Evolutionary conservation across 2,329 filamentous ascomycete species (phyloP).

Genomic region (Pseudogymnoascus sp.): DNA sequence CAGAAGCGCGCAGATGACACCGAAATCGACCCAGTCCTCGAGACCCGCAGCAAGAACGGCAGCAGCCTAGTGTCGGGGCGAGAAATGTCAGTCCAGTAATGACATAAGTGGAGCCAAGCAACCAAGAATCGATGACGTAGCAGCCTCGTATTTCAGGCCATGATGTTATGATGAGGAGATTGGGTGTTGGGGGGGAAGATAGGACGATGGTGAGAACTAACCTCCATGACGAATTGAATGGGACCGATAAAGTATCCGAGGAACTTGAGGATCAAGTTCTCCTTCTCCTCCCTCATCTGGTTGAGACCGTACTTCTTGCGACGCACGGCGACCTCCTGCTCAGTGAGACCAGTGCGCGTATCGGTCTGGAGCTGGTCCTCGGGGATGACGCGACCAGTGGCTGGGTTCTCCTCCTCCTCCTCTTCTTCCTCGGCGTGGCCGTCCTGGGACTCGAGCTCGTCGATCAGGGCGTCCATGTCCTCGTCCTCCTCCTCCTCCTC

Average conservation of each 20-base stretch:
- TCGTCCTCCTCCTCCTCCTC: slow-evolving; percentile 66
- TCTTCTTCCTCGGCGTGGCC: slow-evolving; percentile 59
- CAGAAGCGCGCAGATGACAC: slow-evolving; percentile 77
- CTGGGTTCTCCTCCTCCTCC: slow-evolving; percentile 46
- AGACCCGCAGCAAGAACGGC: slow-evolving; percentile 77
- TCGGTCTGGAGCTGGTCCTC: slow-evolving; percentile 75
- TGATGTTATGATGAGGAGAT: neutral
- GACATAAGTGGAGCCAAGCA: neutral
- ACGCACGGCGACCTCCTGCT: slow-evolving; percentile 54
- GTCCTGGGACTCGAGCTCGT: slow-evolving; percentile 77
- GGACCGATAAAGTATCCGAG: slow-evolving; percentile 75
- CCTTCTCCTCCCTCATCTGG: slow-evolving; percentile 86
- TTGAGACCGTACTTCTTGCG: slow-evolving; percentile 75
- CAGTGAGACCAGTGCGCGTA: slow-evolving; percentile 62
- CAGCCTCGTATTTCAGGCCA: neutral
- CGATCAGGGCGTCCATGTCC: slow-evolving; percentile 79
- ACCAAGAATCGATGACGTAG: neutral
- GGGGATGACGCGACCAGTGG: slow-evolving; percentile 52
- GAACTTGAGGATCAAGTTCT: slow-evolving; percentile 79
- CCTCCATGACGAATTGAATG: slow-evolving; percentile 93
- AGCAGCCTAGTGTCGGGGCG: slow-evolving; percentile 38
- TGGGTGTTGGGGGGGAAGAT: neutral
- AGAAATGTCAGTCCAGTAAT: slow-evolving; percentile 2
- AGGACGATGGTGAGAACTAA: slow-evolving; percentile 33
- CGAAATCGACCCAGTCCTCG: slow-evolving; percentile 86